These are phyloP conservation scores for Logfia minima DNA, from an alignment of 129 eudicot genomes.

Conservation along the genomic window DNA sequence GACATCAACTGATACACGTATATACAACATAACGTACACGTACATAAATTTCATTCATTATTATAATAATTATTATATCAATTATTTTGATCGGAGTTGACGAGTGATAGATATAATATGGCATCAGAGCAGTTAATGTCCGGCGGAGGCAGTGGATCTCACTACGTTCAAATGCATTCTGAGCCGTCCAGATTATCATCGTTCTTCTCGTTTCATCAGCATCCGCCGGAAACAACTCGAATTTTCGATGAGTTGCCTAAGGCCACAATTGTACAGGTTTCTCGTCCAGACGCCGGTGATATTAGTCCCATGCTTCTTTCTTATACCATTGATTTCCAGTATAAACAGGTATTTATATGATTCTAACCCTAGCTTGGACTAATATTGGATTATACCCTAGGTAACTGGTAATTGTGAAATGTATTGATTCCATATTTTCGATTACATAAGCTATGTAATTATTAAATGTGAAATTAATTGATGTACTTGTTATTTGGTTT, in stretches of 20 bases:
- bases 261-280: slow-evolving; percentile 74
- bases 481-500: slow-evolving; percentile 11
- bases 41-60: slow-evolving; percentile 4
- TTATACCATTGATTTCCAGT: slow-evolving; percentile 78
- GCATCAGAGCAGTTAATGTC: slow-evolving; percentile 68
- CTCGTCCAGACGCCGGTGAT: slow-evolving; percentile 93
- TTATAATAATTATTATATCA: not conserved
- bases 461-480: not conserved
- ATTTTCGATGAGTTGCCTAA: slow-evolving; percentile 89
- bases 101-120: slow-evolving; percentile 34
- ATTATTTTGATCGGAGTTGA: slow-evolving; percentile 30
- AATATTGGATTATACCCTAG: not conserved
- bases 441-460: not conserved
- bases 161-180: slow-evolving; percentile 78
- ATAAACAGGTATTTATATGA: slow-evolving; percentile 54
- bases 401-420: not conserved
- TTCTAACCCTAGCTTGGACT: not conserved
- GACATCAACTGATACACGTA: slow-evolving; percentile 22
- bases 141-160: slow-evolving; percentile 57
- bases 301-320: slow-evolving; percentile 80
- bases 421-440: not conserved
- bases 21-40: slow-evolving; percentile 20
- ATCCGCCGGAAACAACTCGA: slow-evolving; percentile 57
- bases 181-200: slow-evolving; percentile 63
- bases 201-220: slow-evolving; percentile 53